phyloP scores from a whole-genome alignment of 164 flowering plant species.

The Liquidambar formosana region DNA sequence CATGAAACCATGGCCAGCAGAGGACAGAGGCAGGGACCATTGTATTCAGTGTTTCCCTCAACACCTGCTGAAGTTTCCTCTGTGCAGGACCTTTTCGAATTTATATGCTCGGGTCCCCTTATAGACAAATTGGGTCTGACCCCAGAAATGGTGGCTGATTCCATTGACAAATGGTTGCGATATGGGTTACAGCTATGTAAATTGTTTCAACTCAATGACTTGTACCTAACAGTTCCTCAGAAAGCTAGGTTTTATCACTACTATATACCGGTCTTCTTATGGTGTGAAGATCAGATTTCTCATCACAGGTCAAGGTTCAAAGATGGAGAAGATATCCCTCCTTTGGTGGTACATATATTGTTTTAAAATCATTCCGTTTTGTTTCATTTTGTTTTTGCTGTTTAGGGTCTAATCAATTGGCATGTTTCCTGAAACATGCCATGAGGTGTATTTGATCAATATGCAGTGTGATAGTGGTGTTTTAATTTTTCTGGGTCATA shows the following conservation, averaged over 20 bases:
- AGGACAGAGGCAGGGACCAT: slow-evolving; percentile 27
- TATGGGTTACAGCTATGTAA: slow-evolving; percentile 61
- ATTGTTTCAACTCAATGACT: slow-evolving; percentile 69
- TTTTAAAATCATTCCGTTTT: background rate
- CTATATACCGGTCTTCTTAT: slow-evolving; percentile 86
- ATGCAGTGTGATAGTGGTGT: background rate
- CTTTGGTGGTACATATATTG: slow-evolving; percentile 69
- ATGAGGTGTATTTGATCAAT: background rate
- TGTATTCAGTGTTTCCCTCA: slow-evolving; percentile 47
- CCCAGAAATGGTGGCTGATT: slow-evolving; percentile 54
- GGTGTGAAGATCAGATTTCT: slow-evolving; percentile 92
- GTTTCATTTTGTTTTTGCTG: slow-evolving; percentile 2
- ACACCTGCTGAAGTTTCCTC: slow-evolving; percentile 64
- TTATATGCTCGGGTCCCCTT: slow-evolving; percentile 85
- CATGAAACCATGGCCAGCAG: slow-evolving; percentile 8
- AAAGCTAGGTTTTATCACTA: slow-evolving; percentile 85
- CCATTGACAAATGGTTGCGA: slow-evolving; percentile 77
- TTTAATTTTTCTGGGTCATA: background rate
- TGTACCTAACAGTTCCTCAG: slow-evolving; percentile 57
- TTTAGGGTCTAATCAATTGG: background rate
- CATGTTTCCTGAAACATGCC: background rate
- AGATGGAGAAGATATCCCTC: slow-evolving; percentile 78
- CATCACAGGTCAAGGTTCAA: slow-evolving; percentile 59
- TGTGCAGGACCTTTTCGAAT: slow-evolving; percentile 73
- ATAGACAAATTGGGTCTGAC: slow-evolving; percentile 56